Percentiles rank a stretch among this genome's conserved stretches.
Conservation (phyloP, 1,284 basidiomycete species). For the Cutaneotrichosporon daszewskae region DNA sequence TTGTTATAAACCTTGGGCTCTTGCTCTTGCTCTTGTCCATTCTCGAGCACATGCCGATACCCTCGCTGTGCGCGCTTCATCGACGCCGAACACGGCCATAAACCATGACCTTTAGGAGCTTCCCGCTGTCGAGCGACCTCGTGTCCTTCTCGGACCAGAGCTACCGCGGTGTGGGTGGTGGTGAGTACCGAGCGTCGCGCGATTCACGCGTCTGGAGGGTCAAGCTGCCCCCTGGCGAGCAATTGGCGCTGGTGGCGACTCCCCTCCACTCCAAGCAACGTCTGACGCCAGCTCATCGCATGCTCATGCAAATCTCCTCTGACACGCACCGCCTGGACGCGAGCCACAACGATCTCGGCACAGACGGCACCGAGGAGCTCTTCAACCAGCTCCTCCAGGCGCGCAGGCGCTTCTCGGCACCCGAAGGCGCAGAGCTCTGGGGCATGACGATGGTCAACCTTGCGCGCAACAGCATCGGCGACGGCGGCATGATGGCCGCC, state of each 20-base stretch:
- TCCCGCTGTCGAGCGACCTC: slow-evolving; percentile 24
- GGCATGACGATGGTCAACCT: slow-evolving; percentile 38
- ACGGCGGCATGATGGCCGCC: slow-evolving; percentile 10
- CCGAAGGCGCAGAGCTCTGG: slow-evolving; percentile 19
- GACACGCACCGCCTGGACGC: slow-evolving; percentile 36
- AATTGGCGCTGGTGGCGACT: neutral
- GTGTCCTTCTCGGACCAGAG: slow-evolving; percentile 39
- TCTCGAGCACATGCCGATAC: too few species aligned
- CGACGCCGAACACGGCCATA: too few species aligned
- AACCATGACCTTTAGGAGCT: slow-evolving; percentile 7
- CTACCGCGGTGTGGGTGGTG: slow-evolving; percentile 37
- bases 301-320: slow-evolving; percentile 23
- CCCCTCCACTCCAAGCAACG: neutral
- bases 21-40: too few species aligned
- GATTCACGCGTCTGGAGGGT: too few species aligned
- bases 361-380: slow-evolving; percentile 30
- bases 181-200: slow-evolving; percentile 24
- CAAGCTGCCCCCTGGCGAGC: too few species aligned
- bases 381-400: slow-evolving; percentile 29
- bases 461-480: slow-evolving; percentile 21
- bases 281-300: slow-evolving; percentile 29
- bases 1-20: too few species aligned
- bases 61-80: too few species aligned
- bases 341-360: slow-evolving; percentile 37
- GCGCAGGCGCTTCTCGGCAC: slow-evolving; percentile 16